phyloP scores from a whole-genome alignment of 2,329 filamentous ascomycete species.

The Trichoderma arundinaceum region DNA sequence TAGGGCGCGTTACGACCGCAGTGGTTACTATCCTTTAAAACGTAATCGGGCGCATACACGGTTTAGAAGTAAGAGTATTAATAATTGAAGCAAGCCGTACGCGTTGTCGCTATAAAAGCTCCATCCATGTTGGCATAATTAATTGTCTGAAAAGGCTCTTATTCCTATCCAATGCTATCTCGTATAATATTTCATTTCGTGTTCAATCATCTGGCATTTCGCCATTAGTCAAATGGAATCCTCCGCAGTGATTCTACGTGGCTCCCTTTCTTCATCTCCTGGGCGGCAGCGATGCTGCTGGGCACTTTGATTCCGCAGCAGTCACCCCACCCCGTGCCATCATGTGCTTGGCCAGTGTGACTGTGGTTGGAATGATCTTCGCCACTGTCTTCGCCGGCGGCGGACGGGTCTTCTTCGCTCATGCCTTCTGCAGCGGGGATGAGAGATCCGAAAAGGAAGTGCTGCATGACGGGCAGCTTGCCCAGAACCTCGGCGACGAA shows the following conservation, averaged over 20 bases:
- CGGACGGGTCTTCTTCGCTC: slow-evolving; percentile 67
- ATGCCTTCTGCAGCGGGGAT: slow-evolving; percentile 82
- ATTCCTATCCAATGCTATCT: not conserved
- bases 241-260: slow-evolving; percentile 67
- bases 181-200: too few species aligned
- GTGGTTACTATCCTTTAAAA: not conserved
- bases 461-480: slow-evolving; percentile 97
- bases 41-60: not conserved
- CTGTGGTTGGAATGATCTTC: slow-evolving; percentile 66
- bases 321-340: slow-evolving; percentile 82
- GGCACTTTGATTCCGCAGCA: slow-evolving; percentile 98
- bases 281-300: slow-evolving; percentile 87
- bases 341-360: slow-evolving; percentile 66
- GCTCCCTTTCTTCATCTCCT: slow-evolving; percentile 81
- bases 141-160: not conserved
- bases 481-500: slow-evolving; percentile 90
- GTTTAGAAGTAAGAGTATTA: not conserved
- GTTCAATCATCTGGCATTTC: not conserved
- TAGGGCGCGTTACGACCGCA: not conserved
- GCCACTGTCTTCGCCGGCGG: slow-evolving; percentile 54
- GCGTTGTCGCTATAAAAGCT: not conserved
- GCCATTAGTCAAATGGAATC: slow-evolving; percentile 76
- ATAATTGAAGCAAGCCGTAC: not conserved
- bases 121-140: not conserved
- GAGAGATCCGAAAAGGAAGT: slow-evolving; percentile 90